Conservation (phyloP, 129 eudicot genomes). For the Daucus carota region DNA sequence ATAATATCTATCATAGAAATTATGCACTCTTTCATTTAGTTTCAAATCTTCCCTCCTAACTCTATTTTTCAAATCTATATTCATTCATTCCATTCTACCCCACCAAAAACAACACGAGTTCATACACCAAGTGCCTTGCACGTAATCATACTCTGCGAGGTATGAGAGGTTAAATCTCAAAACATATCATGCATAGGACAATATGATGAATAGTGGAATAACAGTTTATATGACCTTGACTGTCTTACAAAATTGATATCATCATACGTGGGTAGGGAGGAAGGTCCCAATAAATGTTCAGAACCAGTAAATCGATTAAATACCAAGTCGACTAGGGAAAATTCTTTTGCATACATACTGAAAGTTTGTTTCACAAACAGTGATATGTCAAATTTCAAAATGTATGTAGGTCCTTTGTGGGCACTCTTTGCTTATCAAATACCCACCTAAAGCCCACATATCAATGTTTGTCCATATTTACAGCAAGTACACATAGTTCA, state of each 20-base stretch:
- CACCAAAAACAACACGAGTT: too few relatives aligned
- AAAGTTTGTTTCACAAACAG: neutral
- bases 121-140: too few relatives aligned
- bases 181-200: neutral
- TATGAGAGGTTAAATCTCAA: too few relatives aligned
- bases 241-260: neutral
- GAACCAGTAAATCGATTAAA: neutral
- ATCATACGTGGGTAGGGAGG: neutral
- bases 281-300: neutral
- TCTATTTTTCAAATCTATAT: too few relatives aligned
- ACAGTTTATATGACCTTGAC: too few relatives aligned
- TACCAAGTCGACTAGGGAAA: neutral
- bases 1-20: too few relatives aligned
- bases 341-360: neutral
- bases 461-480: constrained; percentile 12
- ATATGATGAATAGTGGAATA: neutral
- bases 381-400: neutral
- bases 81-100: too few relatives aligned
- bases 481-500: constrained; percentile 11
- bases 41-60: too few relatives aligned
- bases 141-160: too few relatives aligned
- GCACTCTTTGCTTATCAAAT: constrained; percentile 3
- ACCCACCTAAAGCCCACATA: constrained; percentile 13
- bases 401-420: constrained; percentile 10
- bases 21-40: too few relatives aligned